A percentile compares a stretch with the other conserved stretches of the same genome.
These are phyloP conservation scores for Lathyrus aphaca DNA, from an alignment of 306 rosid genomes.

Conservation along the genomic window DNA sequence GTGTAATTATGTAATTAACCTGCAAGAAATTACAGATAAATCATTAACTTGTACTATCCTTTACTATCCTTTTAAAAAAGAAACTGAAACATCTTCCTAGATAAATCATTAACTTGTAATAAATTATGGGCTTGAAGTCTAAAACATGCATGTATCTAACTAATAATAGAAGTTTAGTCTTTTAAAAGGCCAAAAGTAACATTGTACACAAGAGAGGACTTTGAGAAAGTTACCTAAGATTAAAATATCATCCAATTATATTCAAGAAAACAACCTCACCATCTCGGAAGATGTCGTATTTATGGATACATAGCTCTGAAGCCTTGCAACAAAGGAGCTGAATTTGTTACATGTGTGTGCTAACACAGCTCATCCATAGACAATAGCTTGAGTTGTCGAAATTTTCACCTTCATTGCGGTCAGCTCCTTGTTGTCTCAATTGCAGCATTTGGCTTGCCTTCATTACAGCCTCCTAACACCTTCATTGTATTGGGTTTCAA, in stretches of 20 bases:
- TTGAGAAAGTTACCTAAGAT: background rate
- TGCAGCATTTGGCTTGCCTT: too few species aligned
- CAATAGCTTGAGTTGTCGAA: constrained; percentile 5
- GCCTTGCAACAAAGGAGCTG: background rate
- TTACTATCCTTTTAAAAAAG: too few species aligned
- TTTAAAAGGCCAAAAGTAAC: constrained; percentile 7
- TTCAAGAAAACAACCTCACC: constrained; percentile 4
- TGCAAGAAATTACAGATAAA: background rate
- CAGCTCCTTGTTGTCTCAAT: too few species aligned
- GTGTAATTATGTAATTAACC: constrained; percentile 10
- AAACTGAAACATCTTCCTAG: background rate
- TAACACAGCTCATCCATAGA: constrained; percentile 9
- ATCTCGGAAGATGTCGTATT: constrained; percentile 11
- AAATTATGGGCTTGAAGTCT: constrained; percentile 7
- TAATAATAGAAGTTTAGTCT: constrained; percentile 1
- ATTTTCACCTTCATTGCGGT: too few species aligned
- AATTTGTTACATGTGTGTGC: background rate
- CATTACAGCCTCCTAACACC: too few species aligned
- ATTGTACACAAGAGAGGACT: constrained; percentile 16
- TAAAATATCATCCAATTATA: constrained; percentile 12
- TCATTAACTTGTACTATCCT: background rate
- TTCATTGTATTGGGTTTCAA: too few species aligned
- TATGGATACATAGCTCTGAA: constrained; percentile 1
- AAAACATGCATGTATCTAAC: constrained; percentile 1
- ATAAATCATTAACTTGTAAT: background rate